Evolutionary conservation across 345 rosid species (phyloP), one percentile per base, ranked within the genome.

Genomic region (Brassica juncea): DNA sequence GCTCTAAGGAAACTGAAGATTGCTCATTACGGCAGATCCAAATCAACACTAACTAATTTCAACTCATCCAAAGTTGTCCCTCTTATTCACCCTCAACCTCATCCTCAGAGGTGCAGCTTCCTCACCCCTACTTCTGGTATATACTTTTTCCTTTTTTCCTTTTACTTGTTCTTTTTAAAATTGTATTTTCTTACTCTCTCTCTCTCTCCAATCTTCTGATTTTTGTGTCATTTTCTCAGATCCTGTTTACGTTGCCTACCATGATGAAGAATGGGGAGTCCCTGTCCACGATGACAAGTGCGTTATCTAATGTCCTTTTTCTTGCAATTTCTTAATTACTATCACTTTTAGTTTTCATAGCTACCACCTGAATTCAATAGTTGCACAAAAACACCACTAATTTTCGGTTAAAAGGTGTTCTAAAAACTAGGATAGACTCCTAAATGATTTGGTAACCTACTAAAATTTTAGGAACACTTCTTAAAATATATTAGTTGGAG

Each of bases 241-340:
- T 85, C 90, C 90, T 64, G 54, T 89, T 35, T 90, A 87, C 73
- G 89, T 88, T 60, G 85, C 90, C 54, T 92, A 90, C 81, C 94
- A 90, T 80, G 93, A 92, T 80, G 85, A 87, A 86, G 97, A 90
- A 84, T 91, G 97, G 94, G 97, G 97, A 71, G 90, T 91, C 44
- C 87, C 94, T 57, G 88, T 86, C 15, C 90, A 92, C 66, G 88
- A 90, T 82, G 97, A 90, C 63, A 86, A 81, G 94, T 90, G 59
- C 73, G 73, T 69, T 28, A 54, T 58, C 69, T 54, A 42, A 39
- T n/a, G 42, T 5, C 37, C 42, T 3, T 31, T 67, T 52, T 0
- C 16, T 62, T 32, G 64, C 65, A 71, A 58, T 57, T 58, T 19
- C 23, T 69, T 27, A 49, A 10, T 9, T 9, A 55, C 4, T 19